Base-by-base conservation (phyloP, 495 filamentous ascomycete species). In the Amorphotheca resinae region DNA sequence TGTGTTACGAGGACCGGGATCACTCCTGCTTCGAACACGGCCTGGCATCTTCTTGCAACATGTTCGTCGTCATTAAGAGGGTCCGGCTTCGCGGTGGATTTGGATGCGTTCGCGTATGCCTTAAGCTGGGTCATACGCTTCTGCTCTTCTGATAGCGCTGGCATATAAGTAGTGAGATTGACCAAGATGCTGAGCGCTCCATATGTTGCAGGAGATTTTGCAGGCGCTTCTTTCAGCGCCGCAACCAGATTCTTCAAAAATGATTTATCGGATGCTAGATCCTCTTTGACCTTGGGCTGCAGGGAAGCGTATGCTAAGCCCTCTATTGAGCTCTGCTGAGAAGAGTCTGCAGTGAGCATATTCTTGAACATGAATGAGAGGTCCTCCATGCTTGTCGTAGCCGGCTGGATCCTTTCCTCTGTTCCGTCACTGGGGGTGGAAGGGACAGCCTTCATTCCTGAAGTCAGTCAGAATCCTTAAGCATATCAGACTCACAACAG, bases 291-390 rank as follows among this genome's bases (percentile, higher is more conserved):
- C 30, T 69, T 74, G 6, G 88, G 76, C 52, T 84, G 82, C 15
- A 95, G 67, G 4, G 87, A 91, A 3, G 84, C 76, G 58, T 89
- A 95, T 17, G 89, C 91, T 43, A 98, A 66, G n/a, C 88, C 93
- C 58, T 98, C 91, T 22, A 98, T 74, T 3, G 86, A 79, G 52
- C 77, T 72, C 33, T 82, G 67, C 33, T 62, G 61, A 9, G 51
- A 55, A 41, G 71, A 65, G 43, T 74, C 68, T 31, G 76, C 67
- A 30, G 71, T 65, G 47, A 95, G 76, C 66, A 89, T 75, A 47
- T 69, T 69, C 56, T 78, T 86, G 55, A 98, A 89, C 59, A 79
- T 76, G 45, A 72, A 65, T 23, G 88, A 79, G 31, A 95, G 67
- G 31, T 87, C 81, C 42, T 76, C 73, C 39, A 83, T 73, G 47